A percentile compares a stretch with the other conserved stretches of the same genome.
Evolutionary conservation across 768 basidiomycete species (phyloP).

Genomic region (Pseudohyphozyma bogoriensis): DNA sequence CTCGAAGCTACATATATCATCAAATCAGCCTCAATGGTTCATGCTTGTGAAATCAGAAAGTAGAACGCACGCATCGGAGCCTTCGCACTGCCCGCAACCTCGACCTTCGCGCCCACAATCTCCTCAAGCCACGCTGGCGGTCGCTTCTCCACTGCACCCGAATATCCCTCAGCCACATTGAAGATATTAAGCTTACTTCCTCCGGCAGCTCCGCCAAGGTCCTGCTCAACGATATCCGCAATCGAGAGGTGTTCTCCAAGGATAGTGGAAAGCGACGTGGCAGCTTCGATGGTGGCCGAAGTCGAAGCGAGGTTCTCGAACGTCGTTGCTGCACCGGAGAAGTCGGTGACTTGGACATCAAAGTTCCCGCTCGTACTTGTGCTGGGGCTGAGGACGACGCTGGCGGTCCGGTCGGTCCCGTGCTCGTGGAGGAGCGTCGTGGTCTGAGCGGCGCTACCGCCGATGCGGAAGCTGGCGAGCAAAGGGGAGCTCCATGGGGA

Average conservation of each 20-base stretch:
- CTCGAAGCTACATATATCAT: conserved; percentile 35
- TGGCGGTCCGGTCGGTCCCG: neutral
- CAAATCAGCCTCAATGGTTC: neutral
- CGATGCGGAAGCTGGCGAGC: conserved; percentile 65
- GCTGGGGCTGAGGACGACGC: neutral
- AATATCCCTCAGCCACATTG: conserved; percentile 13
- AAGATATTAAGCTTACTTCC: conserved; percentile 15
- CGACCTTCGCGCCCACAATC: conserved; percentile 2
- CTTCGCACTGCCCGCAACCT: conserved; percentile 49
- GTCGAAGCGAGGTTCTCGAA: neutral
- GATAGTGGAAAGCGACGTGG: neutral
- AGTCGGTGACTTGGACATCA: conserved; percentile 8
- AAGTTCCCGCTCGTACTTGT: neutral
- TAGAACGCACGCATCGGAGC: conserved; percentile 49
- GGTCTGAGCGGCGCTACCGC: too few relatives aligned
- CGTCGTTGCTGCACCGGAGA: neutral
- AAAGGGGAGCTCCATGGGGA: conserved; percentile 56
- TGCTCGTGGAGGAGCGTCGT: conserved; percentile 38
- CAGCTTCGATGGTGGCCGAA: neutral
- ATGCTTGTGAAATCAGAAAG: too few relatives aligned
- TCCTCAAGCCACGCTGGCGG: conserved; percentile 24
- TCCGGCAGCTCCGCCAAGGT: neutral
- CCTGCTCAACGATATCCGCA: conserved; percentile 15
- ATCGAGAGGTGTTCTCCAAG: neutral
- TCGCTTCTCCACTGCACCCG: conserved; percentile 18